Evolutionary conservation across 2,329 filamentous ascomycete genomes (phyloP), one percentile per base, ranked within the genome.

Genomic region (Ophiostoma sp.): DNA sequence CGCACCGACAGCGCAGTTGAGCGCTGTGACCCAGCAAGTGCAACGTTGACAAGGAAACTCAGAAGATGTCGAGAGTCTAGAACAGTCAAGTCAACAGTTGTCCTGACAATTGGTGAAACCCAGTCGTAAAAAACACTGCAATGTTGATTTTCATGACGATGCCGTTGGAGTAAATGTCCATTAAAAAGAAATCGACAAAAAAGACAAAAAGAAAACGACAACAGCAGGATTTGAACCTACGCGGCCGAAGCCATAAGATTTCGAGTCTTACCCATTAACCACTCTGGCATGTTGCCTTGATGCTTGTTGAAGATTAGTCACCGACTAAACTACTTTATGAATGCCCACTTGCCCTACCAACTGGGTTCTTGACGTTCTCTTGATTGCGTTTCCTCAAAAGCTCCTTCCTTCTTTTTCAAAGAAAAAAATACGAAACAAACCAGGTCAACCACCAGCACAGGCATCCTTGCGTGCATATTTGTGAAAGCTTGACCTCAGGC

Each of bases 261-360:
- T 66, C 61, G 61, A 66, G 61, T 66, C 61, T 66, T 66, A 66
- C 61, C 61, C 61, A 66, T 66, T 66, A 66, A 66, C 61, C 61
- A 66, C 61, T 66, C 61, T 66, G 61, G 61, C 61, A 66, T 66
- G 61, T 66, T 66, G 61, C 61, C 61, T 66, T 66, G 2, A 28
- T 19, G 5, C 22, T 45, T 25, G 11, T 42, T 66, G 36, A 28
- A 28, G 2, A 8, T 59, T 28, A 28, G 61, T 39, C 3, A 3
- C 11, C 5, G 22, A 9, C 36, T 42, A 9, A 7, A 2, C 31
- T 12, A 48, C 3, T 2, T 28, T 66, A 66, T 45, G 36, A 42
- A 28, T 22, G 12, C 12, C 42, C 2, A 15, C 42, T 15, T 1
- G 12, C 15, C 11, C 6, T 12, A 42, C 6, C 39, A 42, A 42